phyloP scores from a whole-genome alignment of 2,329 filamentous ascomycete species.

The Elsinoe arachidis region DNA sequence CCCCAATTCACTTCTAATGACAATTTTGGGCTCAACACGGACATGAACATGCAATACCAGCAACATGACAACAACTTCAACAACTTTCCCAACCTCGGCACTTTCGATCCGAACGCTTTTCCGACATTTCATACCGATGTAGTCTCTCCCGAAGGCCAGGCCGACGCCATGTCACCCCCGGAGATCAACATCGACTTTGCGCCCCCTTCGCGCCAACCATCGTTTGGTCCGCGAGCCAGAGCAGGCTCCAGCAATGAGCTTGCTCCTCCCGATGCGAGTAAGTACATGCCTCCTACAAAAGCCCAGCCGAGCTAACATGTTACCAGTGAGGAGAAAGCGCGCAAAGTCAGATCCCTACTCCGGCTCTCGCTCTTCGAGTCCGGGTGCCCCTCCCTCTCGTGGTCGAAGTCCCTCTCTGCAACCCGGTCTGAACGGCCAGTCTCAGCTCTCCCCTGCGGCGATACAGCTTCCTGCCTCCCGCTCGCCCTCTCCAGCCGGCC shows the following conservation, averaged over 20 bases:
- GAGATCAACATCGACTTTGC: constrained; percentile 93
- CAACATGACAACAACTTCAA: constrained; percentile 38
- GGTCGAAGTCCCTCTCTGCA: constrained; percentile 30
- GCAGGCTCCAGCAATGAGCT: constrained; percentile 68
- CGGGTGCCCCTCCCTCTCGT: constrained; percentile 25
- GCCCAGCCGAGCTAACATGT: neutral
- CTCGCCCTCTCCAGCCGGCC: constrained; percentile 40
- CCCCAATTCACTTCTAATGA: constrained; percentile 39
- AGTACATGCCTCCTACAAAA: constrained; percentile 26
- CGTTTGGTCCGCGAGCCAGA: constrained; percentile 57
- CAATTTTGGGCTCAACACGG: constrained; percentile 40
- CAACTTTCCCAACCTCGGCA: constrained; percentile 32
- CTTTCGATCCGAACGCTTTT: constrained; percentile 32
- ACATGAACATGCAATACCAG: constrained; percentile 41
- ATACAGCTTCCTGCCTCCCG: constrained; percentile 32
- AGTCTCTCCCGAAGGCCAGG: constrained; percentile 43
- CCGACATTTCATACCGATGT: constrained; percentile 19
- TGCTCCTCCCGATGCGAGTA: constrained; percentile 64
- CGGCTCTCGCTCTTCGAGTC: constrained; percentile 36
- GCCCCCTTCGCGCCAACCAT: constrained; percentile 59
- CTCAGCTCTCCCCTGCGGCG: constrained; percentile 37
- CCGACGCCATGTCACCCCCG: constrained; percentile 75
- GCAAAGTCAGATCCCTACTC: constrained; percentile 54
- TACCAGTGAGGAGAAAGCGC: constrained; percentile 33
- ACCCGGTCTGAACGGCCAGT: constrained; percentile 19